These are phyloP conservation scores for Botrytis squamosa DNA, from an alignment of 2,329 filamentous ascomycete species.

Conservation along the genomic window DNA sequence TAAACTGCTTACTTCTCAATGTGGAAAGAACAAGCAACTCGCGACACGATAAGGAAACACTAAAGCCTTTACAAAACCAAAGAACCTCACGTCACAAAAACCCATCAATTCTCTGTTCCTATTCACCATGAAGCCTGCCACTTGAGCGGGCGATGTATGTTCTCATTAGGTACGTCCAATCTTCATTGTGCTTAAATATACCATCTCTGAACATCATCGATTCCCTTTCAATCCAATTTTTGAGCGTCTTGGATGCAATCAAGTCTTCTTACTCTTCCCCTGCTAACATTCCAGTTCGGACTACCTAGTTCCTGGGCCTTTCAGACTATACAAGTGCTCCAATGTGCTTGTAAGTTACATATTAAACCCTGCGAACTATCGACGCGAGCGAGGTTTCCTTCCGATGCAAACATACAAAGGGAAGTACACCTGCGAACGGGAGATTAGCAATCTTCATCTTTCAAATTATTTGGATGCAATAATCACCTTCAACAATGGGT, in stretches of 20 bases:
- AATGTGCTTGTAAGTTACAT: not conserved
- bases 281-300: conserved; percentile 1
- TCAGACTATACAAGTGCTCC: not conserved
- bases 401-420: conserved; percentile 65
- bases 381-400: conserved; percentile 48
- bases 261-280: not conserved
- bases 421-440: conserved; percentile 52
- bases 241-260: not conserved
- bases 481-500: conserved; percentile 55
- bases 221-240: not conserved
- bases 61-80: not conserved
- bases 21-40: conserved; percentile 1
- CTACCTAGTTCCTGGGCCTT: not conserved
- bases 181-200: not conserved
- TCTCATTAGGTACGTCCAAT: not conserved
- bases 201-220: not conserved
- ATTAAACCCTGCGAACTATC: conserved; percentile 10
- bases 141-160: not conserved
- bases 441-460: conserved; percentile 16
- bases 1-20: not conserved
- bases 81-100: not conserved
- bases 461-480: not conserved
- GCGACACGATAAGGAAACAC: not conserved
- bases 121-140: not conserved
- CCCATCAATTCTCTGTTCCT: not conserved